Evolutionary conservation across 108 stramenopile genomes (phyloP), one percentile per base, ranked within the genome.

Genomic region (Fragilaria crotonensis): DNA sequence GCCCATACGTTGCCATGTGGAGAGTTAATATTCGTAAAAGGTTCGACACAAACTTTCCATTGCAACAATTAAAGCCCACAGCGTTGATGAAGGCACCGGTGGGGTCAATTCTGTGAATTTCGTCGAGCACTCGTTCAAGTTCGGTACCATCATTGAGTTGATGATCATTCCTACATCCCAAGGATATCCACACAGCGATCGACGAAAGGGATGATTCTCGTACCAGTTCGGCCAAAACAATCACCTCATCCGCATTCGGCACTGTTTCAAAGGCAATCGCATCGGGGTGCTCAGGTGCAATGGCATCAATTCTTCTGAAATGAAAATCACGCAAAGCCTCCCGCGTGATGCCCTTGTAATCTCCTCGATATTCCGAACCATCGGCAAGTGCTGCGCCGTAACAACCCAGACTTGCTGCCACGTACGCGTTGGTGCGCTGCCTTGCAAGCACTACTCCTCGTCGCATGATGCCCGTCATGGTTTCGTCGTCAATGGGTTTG

Each of bases 361-460:
- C 56, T 20, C 82, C 82, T 9, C 71, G 71, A 60, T 83, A 83
- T 70, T 83, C 82, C 0, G 71, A 69, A 49, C 81, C 81, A 66
- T 83, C 66, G 18, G 78, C 75, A 55, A 83, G 51, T 7, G 75
- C 73, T 17, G 71, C 81, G 29, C 82, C 82, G 47, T 66, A 79
- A 28, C 72, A 76, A 23, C 82, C 82, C 30, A 52, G 64, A 21
- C 71, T 72, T 0, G 70, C 75, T 11, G 71, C 76, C 4, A 83
- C 78, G 59, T 59, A 83, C 3, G 11, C 26, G 26, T 18, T 26
- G 27, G 32, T 65, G 46, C 17, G 3, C 28, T 63, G 31, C 31
- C 61, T 63, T 0, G 78, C 78, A 30, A 83, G n/a, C 3, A 31
- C 5, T 5, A 83, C 30, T 3, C 75, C 82, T 1, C 54, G 18